phyloP scores from a whole-genome alignment of 1,284 basidiomycete genomes.

The Sanghuangporus baumii region DNA sequence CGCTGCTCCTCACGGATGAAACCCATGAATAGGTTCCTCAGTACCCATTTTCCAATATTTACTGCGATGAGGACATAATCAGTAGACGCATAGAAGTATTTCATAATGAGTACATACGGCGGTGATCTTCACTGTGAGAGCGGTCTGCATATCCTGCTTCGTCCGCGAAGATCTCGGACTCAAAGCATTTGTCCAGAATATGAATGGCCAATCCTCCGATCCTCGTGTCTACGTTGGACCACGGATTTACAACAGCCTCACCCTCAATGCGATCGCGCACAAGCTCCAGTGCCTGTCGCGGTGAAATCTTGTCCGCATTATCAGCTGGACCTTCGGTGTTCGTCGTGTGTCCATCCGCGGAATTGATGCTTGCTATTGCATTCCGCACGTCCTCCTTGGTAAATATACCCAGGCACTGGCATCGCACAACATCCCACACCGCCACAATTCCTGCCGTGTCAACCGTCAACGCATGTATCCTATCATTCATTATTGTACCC shows the following conservation, averaged over 20 bases:
- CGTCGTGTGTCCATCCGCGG: conserved; percentile 23
- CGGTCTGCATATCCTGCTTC: conserved; percentile 67
- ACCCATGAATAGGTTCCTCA: conserved; percentile 66
- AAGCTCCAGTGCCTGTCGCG: conserved; percentile 80
- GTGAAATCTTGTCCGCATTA: conserved; percentile 43
- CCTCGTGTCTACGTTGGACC: conserved; percentile 89
- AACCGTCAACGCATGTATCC: conserved; percentile 87
- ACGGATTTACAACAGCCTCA: conserved; percentile 78
- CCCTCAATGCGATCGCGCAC: conserved; percentile 90
- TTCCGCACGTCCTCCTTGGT: conserved; percentile 57
- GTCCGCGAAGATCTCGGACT: conserved; percentile 93
- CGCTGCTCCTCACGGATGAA: conserved; percentile 65
- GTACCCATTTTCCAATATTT: conserved; percentile 77
- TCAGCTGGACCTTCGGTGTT: conserved; percentile 27
- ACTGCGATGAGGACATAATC: conserved; percentile 38
- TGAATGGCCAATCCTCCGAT: conserved; percentile 87
- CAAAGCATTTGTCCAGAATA: conserved; percentile 84
- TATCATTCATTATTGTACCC: conserved; percentile 81
- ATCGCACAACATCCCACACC: conserved; percentile 88
- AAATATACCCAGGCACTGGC: conserved; percentile 74
- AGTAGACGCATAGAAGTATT: conserved; percentile 24
- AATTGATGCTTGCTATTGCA: conserved; percentile 29
- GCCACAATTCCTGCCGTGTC: conserved; percentile 84
- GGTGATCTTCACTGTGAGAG: conserved; percentile 69
- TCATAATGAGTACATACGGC: conserved; percentile 48